Percentiles rank a stretch among this genome's conserved stretches.
Evolutionary conservation across 1,139 yeast genomes (phyloP).

Genomic region (Yamadazyma conglobata): DNA sequence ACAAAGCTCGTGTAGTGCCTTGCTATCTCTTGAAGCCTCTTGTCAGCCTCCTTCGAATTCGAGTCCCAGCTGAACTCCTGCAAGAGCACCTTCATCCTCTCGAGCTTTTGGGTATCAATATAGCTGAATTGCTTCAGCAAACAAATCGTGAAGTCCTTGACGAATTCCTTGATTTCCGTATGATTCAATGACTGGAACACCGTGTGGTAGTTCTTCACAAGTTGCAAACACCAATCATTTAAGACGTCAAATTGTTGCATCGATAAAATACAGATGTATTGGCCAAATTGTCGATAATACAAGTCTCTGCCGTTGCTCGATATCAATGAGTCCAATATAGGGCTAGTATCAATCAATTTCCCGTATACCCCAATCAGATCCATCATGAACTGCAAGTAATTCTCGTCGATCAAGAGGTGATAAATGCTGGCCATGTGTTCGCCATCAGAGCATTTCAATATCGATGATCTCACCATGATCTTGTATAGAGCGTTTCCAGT

Average conservation of each 20-base stretch:
- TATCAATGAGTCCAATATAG: not conserved
- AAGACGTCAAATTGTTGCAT: slow-evolving; percentile 8
- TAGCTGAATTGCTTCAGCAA: slow-evolving; percentile 7
- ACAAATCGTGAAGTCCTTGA: slow-evolving; percentile 9
- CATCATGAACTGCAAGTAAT: slow-evolving; percentile 16
- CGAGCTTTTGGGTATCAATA: slow-evolving; percentile 2
- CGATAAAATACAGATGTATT: slow-evolving; percentile 17
- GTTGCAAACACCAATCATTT: slow-evolving; percentile 12
- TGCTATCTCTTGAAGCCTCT: not conserved
- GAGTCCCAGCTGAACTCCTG: not conserved
- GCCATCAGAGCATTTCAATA: slow-evolving; percentile 5
- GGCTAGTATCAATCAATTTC: slow-evolving; percentile 6
- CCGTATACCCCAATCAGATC: slow-evolving; percentile 16
- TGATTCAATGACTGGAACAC: slow-evolving; percentile 16
- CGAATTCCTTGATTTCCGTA: slow-evolving; percentile 13
- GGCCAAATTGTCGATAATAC: slow-evolving; percentile 19
- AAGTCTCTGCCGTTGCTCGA: slow-evolving; percentile 5
- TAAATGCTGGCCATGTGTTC: slow-evolving; percentile 8
- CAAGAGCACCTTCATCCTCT: slow-evolving; percentile 1
- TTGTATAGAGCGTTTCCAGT: slow-evolving; percentile 11
- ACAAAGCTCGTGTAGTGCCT: slow-evolving; percentile 3
- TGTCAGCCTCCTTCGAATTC: not conserved
- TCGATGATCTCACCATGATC: slow-evolving; percentile 4
- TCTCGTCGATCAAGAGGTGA: slow-evolving; percentile 14
- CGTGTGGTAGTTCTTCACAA: slow-evolving; percentile 11